Evolutionary conservation across 2,329 filamentous ascomycete genomes (phyloP), one percentile per base, ranked within the genome.

Genomic region (Chaetomium globosum): DNA sequence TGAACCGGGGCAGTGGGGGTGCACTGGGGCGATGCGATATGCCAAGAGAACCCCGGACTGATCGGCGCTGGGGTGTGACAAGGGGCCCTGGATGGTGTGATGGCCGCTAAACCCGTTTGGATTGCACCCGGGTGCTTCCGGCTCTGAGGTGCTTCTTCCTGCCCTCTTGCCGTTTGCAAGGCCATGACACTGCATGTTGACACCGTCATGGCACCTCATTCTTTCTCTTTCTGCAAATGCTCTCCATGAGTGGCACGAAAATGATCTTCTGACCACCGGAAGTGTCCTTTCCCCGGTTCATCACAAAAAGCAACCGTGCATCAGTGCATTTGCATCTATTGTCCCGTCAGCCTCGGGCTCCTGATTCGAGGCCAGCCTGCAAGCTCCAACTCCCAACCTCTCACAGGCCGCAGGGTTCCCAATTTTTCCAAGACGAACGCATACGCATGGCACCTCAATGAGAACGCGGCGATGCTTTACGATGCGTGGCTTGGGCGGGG

Each of bases 21-120:
- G 33, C 33, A 26, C 26, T 26, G 26, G 26, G 26, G 16, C n/a
- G 39, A 8, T 21, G 46, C 46, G n/a, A 48, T 9, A 48, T 48
- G 46, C 46, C 46, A 48, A 48, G 46, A 23, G 21, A 23, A 46
- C 55, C 55, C 55, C 55, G 19, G 55, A 58, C 39, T 30, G 55
- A 58, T 58, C 55, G 36, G 9, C 55, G 36, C 55, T 8, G 23
- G 55, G 55, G 23, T 57, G 21, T 5, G 12, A 28, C 51, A 52
- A 16, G 49, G 26, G 26, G 26, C 13, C 51, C 26, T 30, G 51
- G 13, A 23, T 26, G 26, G 26, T 26, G 26, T 26, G 26, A 21
- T 48, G 46, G 46, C 2, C 46, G 46, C 46, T 48, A 48, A 23
- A n/a, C 46, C 46, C 5, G 6, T 48, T 48, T 48, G n/a, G 6